Evolutionary conservation across 2,329 filamentous ascomycete genomes (phyloP).

Genomic region (Diaporthe amygdali): DNA sequence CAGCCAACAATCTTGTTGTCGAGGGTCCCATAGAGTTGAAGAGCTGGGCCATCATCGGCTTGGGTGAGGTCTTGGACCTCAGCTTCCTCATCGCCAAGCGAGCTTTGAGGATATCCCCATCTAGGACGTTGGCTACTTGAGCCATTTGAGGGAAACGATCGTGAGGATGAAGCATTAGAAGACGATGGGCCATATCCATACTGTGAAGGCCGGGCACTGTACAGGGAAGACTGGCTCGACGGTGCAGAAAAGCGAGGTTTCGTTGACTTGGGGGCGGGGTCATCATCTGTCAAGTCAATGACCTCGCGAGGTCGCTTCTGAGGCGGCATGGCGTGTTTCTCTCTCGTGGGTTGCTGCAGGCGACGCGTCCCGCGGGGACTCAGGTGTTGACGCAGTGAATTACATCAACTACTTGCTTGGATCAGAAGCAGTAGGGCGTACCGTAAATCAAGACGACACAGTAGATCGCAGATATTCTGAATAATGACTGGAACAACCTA

Average conservation of each 20-base stretch:
- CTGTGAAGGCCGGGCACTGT: not conserved
- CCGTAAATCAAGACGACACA: not conserved
- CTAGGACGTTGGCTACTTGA: not conserved
- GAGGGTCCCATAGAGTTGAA: constrained; percentile 54
- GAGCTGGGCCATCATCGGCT: constrained; percentile 43
- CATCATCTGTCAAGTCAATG: constrained; percentile 49
- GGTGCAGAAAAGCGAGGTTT: constrained; percentile 31
- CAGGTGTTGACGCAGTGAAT: not conserved
- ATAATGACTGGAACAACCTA: not conserved
- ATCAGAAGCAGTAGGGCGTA: not conserved
- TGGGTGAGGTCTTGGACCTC: constrained; percentile 51
- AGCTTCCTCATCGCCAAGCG: constrained; percentile 39
- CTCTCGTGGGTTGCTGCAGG: not conserved
- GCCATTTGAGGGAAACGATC: not conserved
- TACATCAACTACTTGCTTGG: not conserved
- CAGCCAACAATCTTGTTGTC: constrained; percentile 63
- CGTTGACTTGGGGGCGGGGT: constrained; percentile 25
- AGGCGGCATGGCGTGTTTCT: constrained; percentile 16
- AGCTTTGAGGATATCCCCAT: not conserved
- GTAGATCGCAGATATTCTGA: not conserved
- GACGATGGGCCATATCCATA: not conserved
- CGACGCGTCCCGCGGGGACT: not conserved
- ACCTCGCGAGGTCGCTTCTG: constrained; percentile 43
- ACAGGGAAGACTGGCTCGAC: constrained; percentile 18
- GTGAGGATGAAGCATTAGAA: not conserved